phyloP scores from a whole-genome alignment of 2,329 filamentous ascomycete species.

The Zopfia rhizophila region DNA sequence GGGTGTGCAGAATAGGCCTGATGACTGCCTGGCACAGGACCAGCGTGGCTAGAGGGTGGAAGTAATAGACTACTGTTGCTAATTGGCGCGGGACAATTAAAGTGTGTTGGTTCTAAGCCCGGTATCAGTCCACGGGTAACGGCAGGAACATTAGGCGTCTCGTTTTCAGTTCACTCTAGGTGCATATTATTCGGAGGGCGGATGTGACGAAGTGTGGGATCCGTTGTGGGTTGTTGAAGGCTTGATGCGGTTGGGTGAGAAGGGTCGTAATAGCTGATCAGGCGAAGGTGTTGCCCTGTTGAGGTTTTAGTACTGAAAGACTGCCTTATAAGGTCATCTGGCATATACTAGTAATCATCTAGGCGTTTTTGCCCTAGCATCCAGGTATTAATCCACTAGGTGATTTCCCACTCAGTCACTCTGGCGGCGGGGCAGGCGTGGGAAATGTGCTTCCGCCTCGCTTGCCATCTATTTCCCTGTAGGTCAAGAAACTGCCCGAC shows the following conservation, averaged over 20 bases:
- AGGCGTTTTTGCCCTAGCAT: slow-evolving; percentile 80
- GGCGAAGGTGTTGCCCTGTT: slow-evolving; percentile 87
- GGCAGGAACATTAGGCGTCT: slow-evolving; percentile 81
- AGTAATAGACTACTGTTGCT: too few species aligned
- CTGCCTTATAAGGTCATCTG: slow-evolving; percentile 98
- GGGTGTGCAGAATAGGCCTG: too few species aligned
- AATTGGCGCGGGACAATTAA: slow-evolving; percentile 52
- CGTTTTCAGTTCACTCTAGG: slow-evolving; percentile 92
- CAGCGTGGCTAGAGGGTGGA: too few species aligned
- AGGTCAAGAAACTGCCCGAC: slow-evolving; percentile 96
- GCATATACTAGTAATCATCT: slow-evolving; percentile 67
- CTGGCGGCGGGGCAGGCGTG: slow-evolving; percentile 53
- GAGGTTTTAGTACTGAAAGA: slow-evolving; percentile 99
- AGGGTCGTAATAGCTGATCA: slow-evolving; percentile 96
- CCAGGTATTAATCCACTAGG: slow-evolving; percentile 83
- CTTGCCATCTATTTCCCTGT: slow-evolving; percentile 99
- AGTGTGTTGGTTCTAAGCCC: slow-evolving; percentile 52
- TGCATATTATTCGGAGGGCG: slow-evolving; percentile 94
- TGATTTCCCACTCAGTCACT: slow-evolving; percentile 71
- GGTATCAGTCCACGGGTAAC: slow-evolving; percentile 79
- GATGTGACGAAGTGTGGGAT: slow-evolving; percentile 82
- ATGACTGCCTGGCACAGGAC: too few species aligned
- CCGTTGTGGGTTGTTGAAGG: slow-evolving; percentile 82
- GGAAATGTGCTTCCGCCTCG: slow-evolving; percentile 79
- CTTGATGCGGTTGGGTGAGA: slow-evolving; percentile 77